Base-by-base conservation (phyloP, 2,329 filamentous ascomycete species). In the Trichoderma guizhouense region DNA sequence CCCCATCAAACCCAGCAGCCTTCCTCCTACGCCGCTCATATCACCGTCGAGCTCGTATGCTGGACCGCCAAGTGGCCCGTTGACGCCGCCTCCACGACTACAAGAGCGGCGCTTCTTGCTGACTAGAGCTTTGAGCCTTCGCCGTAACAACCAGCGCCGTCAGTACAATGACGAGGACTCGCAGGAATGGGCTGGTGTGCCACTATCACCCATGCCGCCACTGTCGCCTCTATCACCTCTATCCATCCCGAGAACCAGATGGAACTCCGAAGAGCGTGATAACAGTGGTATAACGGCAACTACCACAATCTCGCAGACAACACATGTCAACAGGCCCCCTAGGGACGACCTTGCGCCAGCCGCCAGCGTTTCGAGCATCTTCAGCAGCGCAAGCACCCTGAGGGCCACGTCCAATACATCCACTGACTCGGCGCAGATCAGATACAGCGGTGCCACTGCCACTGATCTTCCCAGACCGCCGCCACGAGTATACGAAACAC, bases 31-130 rank as follows among this genome's bases (percentile, higher is more conserved):
- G 15, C 83, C 83, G 3, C 77, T 86, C 0, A 82, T 84, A 57
- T 82, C 84, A 0, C 80, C 84, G 0, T 76, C 79, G 0, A 71
- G 76, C 8, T 81, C 81, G 0, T 74, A 75, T 26, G 43, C 73
- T 2, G 76, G 74, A 14, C 47, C 71, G 8, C 75, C 77, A 3
- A 68, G 72, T 2, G 68, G 73, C 2, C 80, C 80, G 0, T 74
- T 84, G 28, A 85, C 83, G 0, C 85, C 86, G 1, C 86, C 86
- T 0, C 82, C 83, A 2, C 82, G 85, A 21, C 81, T 88, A 2
- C 81, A 83, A 66, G 85, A 87, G 65, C 82, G 86, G 7, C 83
- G 78, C 43, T 80, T 84, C 62, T 81, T 87, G 21, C 79, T 83
- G 1, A 67, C 76, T 3, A 47, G 71, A 14, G 62, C 58, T 1